phyloP scores from a whole-genome alignment of 2,329 filamentous ascomycete genomes.

The Trichoderma koningii region DNA sequence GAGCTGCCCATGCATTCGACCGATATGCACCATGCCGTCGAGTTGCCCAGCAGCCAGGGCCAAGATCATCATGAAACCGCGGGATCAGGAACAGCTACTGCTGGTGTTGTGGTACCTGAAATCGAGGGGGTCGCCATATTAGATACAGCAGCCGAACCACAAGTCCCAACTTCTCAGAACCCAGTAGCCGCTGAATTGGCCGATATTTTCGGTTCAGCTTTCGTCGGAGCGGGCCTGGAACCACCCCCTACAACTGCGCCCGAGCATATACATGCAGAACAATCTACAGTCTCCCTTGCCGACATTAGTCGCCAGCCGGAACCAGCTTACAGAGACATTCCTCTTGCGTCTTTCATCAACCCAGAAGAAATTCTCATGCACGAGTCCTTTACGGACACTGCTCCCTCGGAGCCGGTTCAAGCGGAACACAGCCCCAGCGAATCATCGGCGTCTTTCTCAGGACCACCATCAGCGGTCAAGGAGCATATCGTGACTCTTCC shows the following conservation, averaged over 20 bases:
- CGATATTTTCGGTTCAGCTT: slow-evolving; percentile 3
- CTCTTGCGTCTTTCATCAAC: slow-evolving; percentile 32
- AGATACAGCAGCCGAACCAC: background rate
- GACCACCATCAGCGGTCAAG: slow-evolving; percentile 20
- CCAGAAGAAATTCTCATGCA: slow-evolving; percentile 30
- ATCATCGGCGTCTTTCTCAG: slow-evolving; percentile 29
- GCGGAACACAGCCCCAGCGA: slow-evolving; percentile 33
- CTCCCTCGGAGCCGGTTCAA: slow-evolving; percentile 35
- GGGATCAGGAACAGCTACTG: background rate
- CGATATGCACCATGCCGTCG: background rate
- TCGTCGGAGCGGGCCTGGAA: background rate
- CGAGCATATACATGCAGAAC: slow-evolving; percentile 26
- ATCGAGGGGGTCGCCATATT: background rate
- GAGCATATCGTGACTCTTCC: slow-evolving; percentile 60
- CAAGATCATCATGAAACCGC: background rate
- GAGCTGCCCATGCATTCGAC: slow-evolving; percentile 14
- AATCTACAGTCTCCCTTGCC: slow-evolving; percentile 44
- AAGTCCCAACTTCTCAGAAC: background rate
- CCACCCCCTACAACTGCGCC: background rate
- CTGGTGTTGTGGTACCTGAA: background rate
- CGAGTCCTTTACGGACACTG: slow-evolving; percentile 30
- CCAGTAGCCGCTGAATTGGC: slow-evolving; percentile 7
- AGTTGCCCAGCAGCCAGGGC: background rate
- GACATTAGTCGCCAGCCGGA: slow-evolving; percentile 41
- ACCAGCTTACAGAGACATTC: slow-evolving; percentile 30